Percentiles rank a stretch among this genome's conserved stretches.
Evolutionary conservation across 2,329 filamentous ascomycete species (phyloP).

Genomic region (Dactylellina sp.): DNA sequence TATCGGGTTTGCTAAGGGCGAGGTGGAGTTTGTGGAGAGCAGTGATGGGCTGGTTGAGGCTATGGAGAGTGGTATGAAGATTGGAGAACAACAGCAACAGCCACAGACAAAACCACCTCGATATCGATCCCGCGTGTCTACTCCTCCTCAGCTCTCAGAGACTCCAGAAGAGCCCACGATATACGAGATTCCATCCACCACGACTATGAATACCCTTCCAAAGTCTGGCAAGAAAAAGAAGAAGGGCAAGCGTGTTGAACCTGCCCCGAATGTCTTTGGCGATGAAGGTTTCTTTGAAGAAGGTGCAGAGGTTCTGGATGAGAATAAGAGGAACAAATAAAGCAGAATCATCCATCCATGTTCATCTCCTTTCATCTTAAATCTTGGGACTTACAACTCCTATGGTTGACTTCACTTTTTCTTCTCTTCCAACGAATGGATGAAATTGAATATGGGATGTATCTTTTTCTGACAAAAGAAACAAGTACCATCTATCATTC

Average conservation of each 20-base stretch:
- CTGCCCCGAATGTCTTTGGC: slow-evolving; percentile 66
- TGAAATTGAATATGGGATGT: slow-evolving; percentile 2
- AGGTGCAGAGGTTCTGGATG: slow-evolving; percentile 86
- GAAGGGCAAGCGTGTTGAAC: slow-evolving; percentile 64
- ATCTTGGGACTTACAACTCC: slow-evolving; percentile 7
- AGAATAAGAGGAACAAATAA: slow-evolving; percentile 47
- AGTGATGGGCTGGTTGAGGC: slow-evolving; percentile 63
- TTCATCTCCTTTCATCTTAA: no score
- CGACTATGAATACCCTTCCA: slow-evolving; percentile 70
- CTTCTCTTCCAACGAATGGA: slow-evolving; percentile 2
- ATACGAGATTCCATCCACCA: slow-evolving; percentile 72
- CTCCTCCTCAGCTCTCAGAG: slow-evolving; percentile 68
- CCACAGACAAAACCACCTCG: slow-evolving; percentile 4
- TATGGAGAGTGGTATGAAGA: slow-evolving; percentile 66
- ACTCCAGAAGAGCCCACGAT: slow-evolving; percentile 66
- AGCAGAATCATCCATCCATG: background rate
- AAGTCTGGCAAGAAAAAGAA: slow-evolving; percentile 68
- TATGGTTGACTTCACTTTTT: background rate
- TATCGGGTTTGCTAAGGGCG: slow-evolving; percentile 64
- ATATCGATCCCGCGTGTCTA: slow-evolving; percentile 25
- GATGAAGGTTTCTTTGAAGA: slow-evolving; percentile 89
- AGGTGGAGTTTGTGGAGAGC: slow-evolving; percentile 63
- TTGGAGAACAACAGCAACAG: slow-evolving; percentile 29
- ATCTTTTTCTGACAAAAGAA: slow-evolving; percentile 8
- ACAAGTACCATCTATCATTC: slow-evolving; percentile 31